Percentiles rank a stretch among this genome's conserved stretches.
phyloP scores from a whole-genome alignment of 345 rosid genomes.

The Ailanthus altissimus region DNA sequence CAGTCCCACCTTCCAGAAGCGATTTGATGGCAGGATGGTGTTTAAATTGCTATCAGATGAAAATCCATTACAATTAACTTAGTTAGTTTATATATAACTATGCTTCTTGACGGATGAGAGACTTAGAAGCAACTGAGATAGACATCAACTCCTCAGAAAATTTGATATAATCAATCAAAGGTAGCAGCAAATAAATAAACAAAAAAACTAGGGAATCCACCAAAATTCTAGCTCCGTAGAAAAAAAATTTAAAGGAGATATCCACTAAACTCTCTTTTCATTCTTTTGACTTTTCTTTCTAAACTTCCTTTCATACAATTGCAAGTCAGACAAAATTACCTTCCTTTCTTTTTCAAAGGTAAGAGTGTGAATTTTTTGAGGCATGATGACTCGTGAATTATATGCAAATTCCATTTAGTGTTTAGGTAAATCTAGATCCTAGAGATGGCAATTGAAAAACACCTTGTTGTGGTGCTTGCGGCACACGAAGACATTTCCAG shows the following conservation, averaged over 20 bases:
- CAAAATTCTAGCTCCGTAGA: background rate
- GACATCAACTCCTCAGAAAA: background rate
- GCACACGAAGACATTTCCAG: background rate
- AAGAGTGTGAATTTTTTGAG: background rate
- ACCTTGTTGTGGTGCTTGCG: background rate
- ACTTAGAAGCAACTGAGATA: background rate
- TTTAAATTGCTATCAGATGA: slow-evolving; percentile 66
- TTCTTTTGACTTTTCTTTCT: background rate
- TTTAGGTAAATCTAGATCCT: background rate
- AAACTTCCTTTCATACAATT: background rate
- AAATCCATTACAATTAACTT: slow-evolving; percentile 15
- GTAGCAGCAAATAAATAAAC: background rate
- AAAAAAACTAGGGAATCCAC: slow-evolving; percentile 12
- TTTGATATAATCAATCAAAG: background rate
- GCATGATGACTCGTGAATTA: background rate
- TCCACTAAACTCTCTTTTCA: background rate
- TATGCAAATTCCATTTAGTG: background rate
- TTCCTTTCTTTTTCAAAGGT: background rate
- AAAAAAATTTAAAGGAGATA: background rate
- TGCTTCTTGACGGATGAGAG: slow-evolving; percentile 8
- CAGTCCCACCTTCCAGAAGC: slow-evolving; percentile 84
- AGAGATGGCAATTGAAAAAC: background rate
- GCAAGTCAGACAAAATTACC: background rate
- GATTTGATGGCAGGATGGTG: slow-evolving; percentile 88
- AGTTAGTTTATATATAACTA: slow-evolving; percentile 21